Base-by-base conservation (phyloP, 306 rosid species). In the Lotus japonicus region DNA sequence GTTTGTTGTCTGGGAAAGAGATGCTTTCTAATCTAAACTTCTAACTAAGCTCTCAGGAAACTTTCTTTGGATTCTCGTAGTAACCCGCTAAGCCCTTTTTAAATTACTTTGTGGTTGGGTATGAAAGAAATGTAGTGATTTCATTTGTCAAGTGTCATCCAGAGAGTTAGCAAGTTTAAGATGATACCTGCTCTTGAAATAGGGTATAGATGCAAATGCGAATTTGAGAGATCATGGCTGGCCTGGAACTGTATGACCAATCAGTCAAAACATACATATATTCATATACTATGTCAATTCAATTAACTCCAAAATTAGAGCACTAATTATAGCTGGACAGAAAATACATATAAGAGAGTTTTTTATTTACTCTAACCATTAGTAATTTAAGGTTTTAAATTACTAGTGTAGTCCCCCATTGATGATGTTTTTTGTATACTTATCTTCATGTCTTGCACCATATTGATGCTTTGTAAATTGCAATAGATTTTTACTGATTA, bases 91-190 rank as follows among this genome's bases (percentile, higher is more conserved):
- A 38, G 39, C 31, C 14, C 53, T 44, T 70, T 51, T 73, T 61
- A 59, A 72, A 68, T 52, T 42, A n/a, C 56, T 46, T 59, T 43
- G 60, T 64, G 57, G 15, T 61, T 73, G 41, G 62, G 62, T 60
- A 45, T 9, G 26, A 18, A 10, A 60, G 56, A 78, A 52, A 26
- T 42, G 61, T 59, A 36, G 60, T 8, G 67, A 23, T 52, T 48
- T 64, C 50, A 49, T 50, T 46, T 7, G 17, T 12, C 31, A 26
- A 26, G 8, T 67, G 68, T 44, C 45, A 23, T 55, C 26, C 14
- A 48, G 45, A 49, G 45, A 58, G 42, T 9, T 36, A 50, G n/a
- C n/a, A 59, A 50, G 31, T 41, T 50, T 12, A 67, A 50, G 63
- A 9, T 35, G 53, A 28, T 46, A 49, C 35, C 26, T 12, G 15